phyloP scores from a whole-genome alignment of 106 monocot species.

The Allium cepa region DNA sequence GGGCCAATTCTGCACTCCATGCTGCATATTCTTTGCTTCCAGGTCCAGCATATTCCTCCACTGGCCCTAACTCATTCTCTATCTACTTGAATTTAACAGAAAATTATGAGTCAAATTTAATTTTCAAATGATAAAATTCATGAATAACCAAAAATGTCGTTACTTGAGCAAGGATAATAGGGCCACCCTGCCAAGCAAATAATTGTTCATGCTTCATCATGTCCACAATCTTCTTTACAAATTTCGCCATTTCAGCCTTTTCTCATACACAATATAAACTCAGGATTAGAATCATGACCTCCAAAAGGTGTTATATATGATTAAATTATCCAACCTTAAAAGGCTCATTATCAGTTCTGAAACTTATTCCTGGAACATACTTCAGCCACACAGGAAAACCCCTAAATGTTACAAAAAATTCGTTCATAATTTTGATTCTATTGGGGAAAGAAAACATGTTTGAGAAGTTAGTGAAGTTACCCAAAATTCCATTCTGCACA shows the following conservation, averaged over 20 bases:
- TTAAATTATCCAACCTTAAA: constrained; percentile 56
- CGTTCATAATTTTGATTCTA: background rate
- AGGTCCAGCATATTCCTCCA: constrained; percentile 50
- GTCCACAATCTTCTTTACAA: constrained; percentile 69
- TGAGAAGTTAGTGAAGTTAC: constrained; percentile 24
- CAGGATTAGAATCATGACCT: no score
- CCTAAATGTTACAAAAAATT: constrained; percentile 12
- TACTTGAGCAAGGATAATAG: constrained; percentile 90
- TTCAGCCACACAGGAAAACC: constrained; percentile 98
- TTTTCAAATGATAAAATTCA: background rate
- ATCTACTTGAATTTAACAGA: constrained; percentile 30
- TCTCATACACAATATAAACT: no score
- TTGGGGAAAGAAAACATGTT: background rate
- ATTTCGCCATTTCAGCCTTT: constrained; percentile 74
- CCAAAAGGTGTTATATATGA: no score
- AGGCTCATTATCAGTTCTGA: constrained; percentile 93
- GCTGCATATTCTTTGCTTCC: constrained; percentile 52
- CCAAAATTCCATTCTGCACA: constrained; percentile 99
- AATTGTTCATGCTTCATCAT: constrained; percentile 88
- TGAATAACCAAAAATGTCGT: background rate
- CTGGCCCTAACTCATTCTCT: constrained; percentile 84
- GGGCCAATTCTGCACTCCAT: constrained; percentile 85
- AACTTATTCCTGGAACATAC: constrained; percentile 78
- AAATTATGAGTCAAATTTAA: background rate
- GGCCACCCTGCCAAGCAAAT: constrained; percentile 86